Conservation (phyloP, 495 filamentous ascomycete species). For the Lophium mytilinum region DNA sequence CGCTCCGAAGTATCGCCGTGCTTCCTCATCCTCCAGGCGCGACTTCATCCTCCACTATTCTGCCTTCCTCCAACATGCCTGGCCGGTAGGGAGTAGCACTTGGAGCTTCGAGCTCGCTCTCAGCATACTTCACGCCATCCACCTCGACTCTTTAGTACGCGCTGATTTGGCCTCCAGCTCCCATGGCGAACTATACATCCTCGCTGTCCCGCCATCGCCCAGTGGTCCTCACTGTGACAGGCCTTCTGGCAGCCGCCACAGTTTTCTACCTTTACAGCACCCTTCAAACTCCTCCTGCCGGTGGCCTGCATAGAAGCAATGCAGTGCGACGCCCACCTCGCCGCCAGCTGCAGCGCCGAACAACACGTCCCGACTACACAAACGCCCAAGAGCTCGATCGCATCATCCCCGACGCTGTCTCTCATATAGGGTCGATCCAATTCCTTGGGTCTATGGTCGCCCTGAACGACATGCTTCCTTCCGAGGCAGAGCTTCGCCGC, state of each 20-base stretch:
- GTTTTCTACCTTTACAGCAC: constrained; percentile 24
- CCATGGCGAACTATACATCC: constrained; percentile 15
- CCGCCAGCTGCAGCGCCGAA: background rate
- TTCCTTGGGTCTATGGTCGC: constrained; percentile 11
- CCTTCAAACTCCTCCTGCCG: background rate
- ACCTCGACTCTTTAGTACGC: background rate
- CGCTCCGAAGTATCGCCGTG: too few species aligned
- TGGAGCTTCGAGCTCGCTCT: background rate
- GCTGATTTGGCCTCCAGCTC: background rate
- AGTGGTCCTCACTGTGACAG: constrained; percentile 20
- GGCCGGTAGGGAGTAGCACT: constrained; percentile 3
- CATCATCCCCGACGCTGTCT: constrained; percentile 4
- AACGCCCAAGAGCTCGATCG: background rate
- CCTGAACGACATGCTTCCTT: background rate
- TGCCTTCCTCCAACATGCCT: constrained; percentile 1
- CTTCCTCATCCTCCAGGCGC: too few species aligned
- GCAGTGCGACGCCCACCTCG: constrained; percentile 30
- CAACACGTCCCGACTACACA: background rate
- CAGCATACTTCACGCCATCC: background rate
- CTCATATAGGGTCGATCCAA: constrained; percentile 9
- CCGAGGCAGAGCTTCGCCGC: background rate
- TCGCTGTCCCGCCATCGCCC: constrained; percentile 24
- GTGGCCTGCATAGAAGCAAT: constrained; percentile 48
- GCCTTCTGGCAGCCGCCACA: constrained; percentile 20
- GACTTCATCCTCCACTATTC: background rate